phyloP scores from a whole-genome alignment of 1,139 yeast species.

The Keqinozyma sinolaborantium region DNA sequence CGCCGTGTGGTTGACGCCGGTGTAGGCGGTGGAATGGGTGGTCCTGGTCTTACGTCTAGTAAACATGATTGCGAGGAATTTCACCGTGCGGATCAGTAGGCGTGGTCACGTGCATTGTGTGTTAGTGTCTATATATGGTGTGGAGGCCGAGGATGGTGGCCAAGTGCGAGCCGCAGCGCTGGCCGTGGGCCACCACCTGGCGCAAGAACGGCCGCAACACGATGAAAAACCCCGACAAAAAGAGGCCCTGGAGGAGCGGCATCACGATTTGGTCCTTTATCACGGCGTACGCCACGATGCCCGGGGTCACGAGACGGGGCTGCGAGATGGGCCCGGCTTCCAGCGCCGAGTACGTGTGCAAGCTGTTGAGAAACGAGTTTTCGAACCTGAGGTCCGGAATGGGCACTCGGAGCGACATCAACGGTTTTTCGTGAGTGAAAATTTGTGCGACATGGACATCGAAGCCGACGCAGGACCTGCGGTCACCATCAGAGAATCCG shows the following conservation, averaged over 20 bases:
- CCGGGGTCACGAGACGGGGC: constrained; percentile 39
- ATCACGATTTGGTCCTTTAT: constrained; percentile 62
- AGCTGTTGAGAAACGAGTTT: constrained; percentile 50
- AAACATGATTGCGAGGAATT: constrained; percentile 21
- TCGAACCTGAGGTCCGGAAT: constrained; percentile 69
- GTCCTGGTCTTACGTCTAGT: constrained; percentile 32
- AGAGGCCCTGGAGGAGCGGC: constrained; percentile 54
- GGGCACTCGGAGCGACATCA: constrained; percentile 5
- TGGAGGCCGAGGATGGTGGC: constrained; percentile 9
- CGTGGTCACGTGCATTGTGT: background rate
- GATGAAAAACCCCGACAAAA: constrained; percentile 36
- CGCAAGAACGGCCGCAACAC: constrained; percentile 26
- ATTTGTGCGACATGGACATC: constrained; percentile 29
- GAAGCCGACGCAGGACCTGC: constrained; percentile 53
- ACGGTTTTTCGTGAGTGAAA: background rate
- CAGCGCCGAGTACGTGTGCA: constrained; percentile 32
- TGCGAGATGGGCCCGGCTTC: constrained; percentile 8
- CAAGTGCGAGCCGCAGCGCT: constrained; percentile 22
- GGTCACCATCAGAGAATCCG: constrained; percentile 84
- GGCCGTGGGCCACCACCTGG: constrained; percentile 27
- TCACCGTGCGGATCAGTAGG: background rate
- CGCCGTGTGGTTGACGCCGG: constrained; percentile 42
- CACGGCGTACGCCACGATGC: constrained; percentile 51
- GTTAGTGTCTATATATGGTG: background rate
- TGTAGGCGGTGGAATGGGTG: constrained; percentile 33